A percentile compares a stretch with the other conserved stretches of the same genome.
These are phyloP conservation scores for Neostapfia colusana DNA, from an alignment of 176 grass and related monocot species.

Conservation along the genomic window DNA sequence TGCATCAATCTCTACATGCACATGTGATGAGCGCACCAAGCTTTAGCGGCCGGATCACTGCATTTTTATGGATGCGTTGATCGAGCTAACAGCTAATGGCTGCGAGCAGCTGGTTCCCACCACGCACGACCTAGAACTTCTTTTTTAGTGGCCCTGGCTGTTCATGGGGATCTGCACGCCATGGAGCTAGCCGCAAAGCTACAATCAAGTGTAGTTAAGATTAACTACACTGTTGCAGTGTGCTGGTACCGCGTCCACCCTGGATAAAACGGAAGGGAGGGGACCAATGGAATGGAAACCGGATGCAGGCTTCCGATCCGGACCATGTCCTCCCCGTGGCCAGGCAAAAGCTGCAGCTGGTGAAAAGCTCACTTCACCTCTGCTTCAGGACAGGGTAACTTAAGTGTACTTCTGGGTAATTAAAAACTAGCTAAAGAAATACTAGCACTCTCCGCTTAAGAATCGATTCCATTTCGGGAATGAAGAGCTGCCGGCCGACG, in stretches of 20 bases:
- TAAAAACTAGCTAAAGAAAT: background rate
- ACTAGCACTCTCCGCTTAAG: background rate
- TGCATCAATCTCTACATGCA: constrained; percentile 31
- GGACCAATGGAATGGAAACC: constrained; percentile 41
- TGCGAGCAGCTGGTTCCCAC: constrained; percentile 49
- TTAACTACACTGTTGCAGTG: constrained; percentile 27
- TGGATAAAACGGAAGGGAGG: background rate
- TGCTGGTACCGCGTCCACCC: background rate
- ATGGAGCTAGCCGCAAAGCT: constrained; percentile 33
- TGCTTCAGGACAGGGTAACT: background rate
- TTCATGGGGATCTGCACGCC: constrained; percentile 40
- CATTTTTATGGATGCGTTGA: background rate
- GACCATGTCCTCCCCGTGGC: constrained; percentile 44
- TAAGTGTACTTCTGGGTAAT: background rate
- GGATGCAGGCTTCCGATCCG: constrained; percentile 46
- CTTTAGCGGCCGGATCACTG: constrained; percentile 26
- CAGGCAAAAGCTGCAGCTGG: constrained; percentile 56
- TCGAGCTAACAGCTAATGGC: constrained; percentile 13
- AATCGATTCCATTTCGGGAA: background rate
- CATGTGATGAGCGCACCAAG: constrained; percentile 26
- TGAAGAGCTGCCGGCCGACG: background rate
- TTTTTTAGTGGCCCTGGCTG: constrained; percentile 1
- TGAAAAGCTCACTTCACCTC: constrained; percentile 44
- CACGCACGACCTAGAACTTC: constrained; percentile 8
- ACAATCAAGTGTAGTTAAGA: constrained; percentile 31